A percentile compares a stretch with the other conserved stretches of the same genome.
Evolutionary conservation across 1,284 basidiomycete genomes (phyloP).

Genomic region (Pseudomicrostroma phylloplanum): DNA sequence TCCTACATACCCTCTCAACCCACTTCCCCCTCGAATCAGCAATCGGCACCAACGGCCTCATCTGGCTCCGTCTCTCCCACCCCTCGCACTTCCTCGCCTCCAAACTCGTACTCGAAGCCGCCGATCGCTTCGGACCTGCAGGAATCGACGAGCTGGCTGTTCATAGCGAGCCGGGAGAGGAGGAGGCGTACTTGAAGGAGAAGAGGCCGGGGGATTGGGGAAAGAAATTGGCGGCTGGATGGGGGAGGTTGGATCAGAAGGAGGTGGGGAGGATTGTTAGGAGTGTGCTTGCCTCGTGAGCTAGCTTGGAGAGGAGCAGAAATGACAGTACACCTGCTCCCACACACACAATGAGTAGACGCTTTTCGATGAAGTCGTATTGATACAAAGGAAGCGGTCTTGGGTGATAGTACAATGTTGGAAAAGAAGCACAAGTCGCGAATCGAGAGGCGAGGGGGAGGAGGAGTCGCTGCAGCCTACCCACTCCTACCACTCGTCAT

Average conservation of each 20-base stretch:
- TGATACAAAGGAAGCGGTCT: no score
- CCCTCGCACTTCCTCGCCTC: constrained; percentile 31
- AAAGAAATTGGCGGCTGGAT: neutral
- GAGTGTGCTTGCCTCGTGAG: no score
- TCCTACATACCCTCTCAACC: constrained; percentile 27
- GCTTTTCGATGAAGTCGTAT: no score
- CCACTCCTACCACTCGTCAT: constrained; percentile 1
- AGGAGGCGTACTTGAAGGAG: neutral
- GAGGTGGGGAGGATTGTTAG: no score
- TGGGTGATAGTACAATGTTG: no score
- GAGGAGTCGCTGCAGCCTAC: neutral
- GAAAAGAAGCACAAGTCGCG: no score
- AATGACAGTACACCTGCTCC: no score
- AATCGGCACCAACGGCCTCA: constrained; percentile 38
- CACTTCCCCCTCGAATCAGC: constrained; percentile 48
- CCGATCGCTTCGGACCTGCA: neutral
- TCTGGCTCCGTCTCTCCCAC: constrained; percentile 35
- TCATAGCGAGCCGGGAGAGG: neutral
- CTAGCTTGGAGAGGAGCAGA: no score
- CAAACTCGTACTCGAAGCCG: neutral
- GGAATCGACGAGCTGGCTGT: neutral
- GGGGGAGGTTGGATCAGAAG: no score
- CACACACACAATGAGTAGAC: no score
- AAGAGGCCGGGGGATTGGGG: neutral
- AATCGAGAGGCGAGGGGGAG: neutral